Base-by-base conservation (phyloP, 257 asterid species). In the Lithospermum erythrorhizon region DNA sequence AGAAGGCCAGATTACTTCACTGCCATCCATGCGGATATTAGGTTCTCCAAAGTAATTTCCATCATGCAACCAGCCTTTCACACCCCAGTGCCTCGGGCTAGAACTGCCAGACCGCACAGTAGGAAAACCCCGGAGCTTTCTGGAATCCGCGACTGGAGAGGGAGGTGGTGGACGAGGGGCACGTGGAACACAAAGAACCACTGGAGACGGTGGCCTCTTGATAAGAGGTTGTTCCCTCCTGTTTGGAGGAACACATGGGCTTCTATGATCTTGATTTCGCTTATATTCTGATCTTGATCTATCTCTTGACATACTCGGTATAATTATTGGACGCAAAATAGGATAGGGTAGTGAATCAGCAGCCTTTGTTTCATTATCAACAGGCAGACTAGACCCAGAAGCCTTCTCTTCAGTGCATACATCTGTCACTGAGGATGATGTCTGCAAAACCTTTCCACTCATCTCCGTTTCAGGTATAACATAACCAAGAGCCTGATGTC, bases 1-100 rank as follows among this genome's bases (percentile, higher is more conserved):
- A 70, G 97, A 73, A 66, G 98, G 94, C 98, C 98, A 93, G 68
- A 89, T 84, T 29, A 89, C 87, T 74, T 89, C 98, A 79, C 80
- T 82, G 70, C 94, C 93, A 82, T 84, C 95, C 83, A 87, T 66
- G 20, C 90, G 90, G 53, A 84, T 70, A 74, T 89, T 81, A 54
- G 95, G 75, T 73, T 93, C 98, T 75, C 89, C 98, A 67, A 89
- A 82, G 73, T 71, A 84, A 69, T 78, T 81, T 68, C 90, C 97
- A 65, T 93, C 97, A 62, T 89, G 95, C 66, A 88, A 82, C 98
- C 97, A 93, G 55, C 98, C 93, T 78, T 84, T 93, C 57, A 89
- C 94, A 72, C 98, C 98, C 97, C 95, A 93, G 53, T 93, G 94
- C 78, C 97, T 87, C 61, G 98, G 98, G 83, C 98, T 93, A 59